These are phyloP conservation scores for Lyophyllum atratum DNA, from an alignment of 768 basidiomycete genomes.

Conservation along the genomic window DNA sequence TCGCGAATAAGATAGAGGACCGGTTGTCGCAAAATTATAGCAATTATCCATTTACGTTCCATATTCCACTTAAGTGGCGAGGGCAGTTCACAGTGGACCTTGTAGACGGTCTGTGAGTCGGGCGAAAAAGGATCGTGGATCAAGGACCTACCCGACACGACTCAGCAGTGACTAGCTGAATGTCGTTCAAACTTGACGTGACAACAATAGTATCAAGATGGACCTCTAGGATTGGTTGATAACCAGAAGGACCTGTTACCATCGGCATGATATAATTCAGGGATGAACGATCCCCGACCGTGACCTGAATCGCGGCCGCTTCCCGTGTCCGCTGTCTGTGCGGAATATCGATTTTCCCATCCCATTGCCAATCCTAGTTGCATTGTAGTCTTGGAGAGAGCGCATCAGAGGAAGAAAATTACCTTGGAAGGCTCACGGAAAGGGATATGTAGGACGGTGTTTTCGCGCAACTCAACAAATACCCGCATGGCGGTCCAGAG, in stretches of 20 bases:
- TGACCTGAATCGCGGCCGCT: constrained; percentile 71
- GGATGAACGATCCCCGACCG: constrained; percentile 79
- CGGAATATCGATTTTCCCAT: constrained; percentile 53
- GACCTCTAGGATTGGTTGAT: constrained; percentile 76
- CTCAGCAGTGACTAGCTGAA: constrained; percentile 73
- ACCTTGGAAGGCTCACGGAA: constrained; percentile 93
- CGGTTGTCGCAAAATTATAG: constrained; percentile 72
- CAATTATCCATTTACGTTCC: constrained; percentile 76
- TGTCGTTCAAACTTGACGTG: constrained; percentile 87
- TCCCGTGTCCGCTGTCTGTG: constrained; percentile 58
- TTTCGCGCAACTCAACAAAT: constrained; percentile 78
- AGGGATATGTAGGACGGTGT: constrained; percentile 80
- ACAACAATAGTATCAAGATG: constrained; percentile 79
- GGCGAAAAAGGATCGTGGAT: background rate
- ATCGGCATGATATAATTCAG: constrained; percentile 86
- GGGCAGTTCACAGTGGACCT: constrained; percentile 78
- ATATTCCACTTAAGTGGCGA: constrained; percentile 83
- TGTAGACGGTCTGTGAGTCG: background rate
- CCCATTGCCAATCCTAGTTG: constrained; percentile 90
- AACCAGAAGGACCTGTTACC: constrained; percentile 72
- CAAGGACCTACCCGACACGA: constrained; percentile 64
- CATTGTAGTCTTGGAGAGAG: constrained; percentile 4
- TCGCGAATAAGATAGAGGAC: constrained; percentile 82
- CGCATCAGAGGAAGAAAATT: background rate
- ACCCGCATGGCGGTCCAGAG: constrained; percentile 81